Evolutionary conservation across 2,329 filamentous ascomycete genomes (phyloP).

Genomic region (Aureobasidium sp.): DNA sequence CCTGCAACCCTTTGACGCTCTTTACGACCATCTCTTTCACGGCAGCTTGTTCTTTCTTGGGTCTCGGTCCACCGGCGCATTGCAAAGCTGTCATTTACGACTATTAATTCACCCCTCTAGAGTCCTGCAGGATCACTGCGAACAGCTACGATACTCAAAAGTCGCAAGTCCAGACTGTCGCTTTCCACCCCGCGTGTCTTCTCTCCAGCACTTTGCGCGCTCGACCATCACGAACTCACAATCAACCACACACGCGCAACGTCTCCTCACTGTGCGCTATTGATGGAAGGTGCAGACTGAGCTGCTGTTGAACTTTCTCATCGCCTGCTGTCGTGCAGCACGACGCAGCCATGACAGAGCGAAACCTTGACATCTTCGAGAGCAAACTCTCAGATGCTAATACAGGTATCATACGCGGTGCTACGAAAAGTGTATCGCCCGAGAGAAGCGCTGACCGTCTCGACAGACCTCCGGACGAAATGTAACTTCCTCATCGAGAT

Average conservation of each 20-base stretch:
- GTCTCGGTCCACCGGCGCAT: neutral
- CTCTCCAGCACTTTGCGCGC: slow-evolving; percentile 6
- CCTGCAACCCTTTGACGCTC: slow-evolving; percentile 9
- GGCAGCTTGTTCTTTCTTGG: slow-evolving; percentile 8
- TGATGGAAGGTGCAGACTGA: slow-evolving; percentile 10
- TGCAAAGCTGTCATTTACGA: neutral
- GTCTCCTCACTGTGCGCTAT: neutral
- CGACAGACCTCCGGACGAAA: slow-evolving; percentile 45
- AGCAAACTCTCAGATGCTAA: slow-evolving; percentile 40
- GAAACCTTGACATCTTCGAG: slow-evolving; percentile 41
- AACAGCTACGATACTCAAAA: neutral
- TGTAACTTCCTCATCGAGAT: slow-evolving; percentile 76
- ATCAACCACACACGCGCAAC: neutral
- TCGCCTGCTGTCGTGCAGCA: slow-evolving; percentile 4
- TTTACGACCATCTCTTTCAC: slow-evolving; percentile 11
- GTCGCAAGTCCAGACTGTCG: slow-evolving; percentile 4
- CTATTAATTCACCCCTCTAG: neutral
- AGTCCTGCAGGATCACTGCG: neutral
- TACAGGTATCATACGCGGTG: slow-evolving; percentile 9
- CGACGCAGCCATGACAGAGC: slow-evolving; percentile 30
- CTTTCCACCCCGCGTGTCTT: slow-evolving; percentile 15
- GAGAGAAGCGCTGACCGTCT: neutral
- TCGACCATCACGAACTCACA: neutral
- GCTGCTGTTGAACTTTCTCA: neutral
- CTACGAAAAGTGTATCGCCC: neutral